Evolutionary conservation across 768 basidiomycete species (phyloP), one percentile per base, ranked within the genome.

Genomic region (Tulasnella calospora): DNA sequence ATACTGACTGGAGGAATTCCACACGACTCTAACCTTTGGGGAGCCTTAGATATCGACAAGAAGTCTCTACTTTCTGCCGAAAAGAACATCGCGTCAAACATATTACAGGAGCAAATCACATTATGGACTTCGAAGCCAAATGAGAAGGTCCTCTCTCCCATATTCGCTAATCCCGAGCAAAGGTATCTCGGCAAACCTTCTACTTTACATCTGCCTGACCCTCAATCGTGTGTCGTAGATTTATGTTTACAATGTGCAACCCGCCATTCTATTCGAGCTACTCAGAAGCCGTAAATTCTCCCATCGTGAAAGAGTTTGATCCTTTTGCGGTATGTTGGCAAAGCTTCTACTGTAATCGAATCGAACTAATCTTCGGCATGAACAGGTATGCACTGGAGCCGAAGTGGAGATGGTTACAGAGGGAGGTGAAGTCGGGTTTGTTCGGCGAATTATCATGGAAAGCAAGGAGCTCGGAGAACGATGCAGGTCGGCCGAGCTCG

Each of bases 211-310:
- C 35, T 7, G 0, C 30, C 46, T 75, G 19, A 35, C 27, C n/a
- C 36, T 12, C n/a, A n/a, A 47, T 30, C 23, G 6, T 40, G 7
- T 6, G 19, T n/a, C 71, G 73, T 40, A 90, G 89, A 4, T 90
- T 91, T 81, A 89, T 92, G 78, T 95, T 97, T 80, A 90, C 91
- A 0, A 94, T 99, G 90, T 98, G 96, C 85, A 99, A 99, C 83
- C 97, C 97, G 0, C 97, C 97, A 0, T 99, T 99, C 84, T 99
- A 98, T 82, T 83, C 86, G n/a, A 93, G 90, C 78, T 82, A 83
- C 0, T 89, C 90, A 40, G 97, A 99, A 78, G 88, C 95, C 10
- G 80, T 82, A 0, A 82, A 84, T 2, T 90, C 90, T 1, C 89
- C 90, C 0, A 87, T 87, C 27, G 84, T 85, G 8, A 98, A 99